phyloP scores from a whole-genome alignment of 352 stramenopile genomes.

The Thalassiosira sp. region DNA sequence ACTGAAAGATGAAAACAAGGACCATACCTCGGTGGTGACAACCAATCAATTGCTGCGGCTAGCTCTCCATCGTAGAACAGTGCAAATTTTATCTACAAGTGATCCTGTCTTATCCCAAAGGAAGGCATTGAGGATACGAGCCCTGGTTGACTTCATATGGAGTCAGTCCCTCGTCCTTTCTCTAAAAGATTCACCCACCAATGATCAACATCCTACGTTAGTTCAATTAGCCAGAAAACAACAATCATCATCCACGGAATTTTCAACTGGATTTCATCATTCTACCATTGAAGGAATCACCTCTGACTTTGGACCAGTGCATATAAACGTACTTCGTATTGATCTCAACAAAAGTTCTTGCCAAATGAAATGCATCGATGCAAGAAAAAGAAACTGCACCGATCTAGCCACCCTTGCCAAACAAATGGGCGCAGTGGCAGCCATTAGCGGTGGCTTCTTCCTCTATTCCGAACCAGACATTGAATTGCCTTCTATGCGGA shows the following conservation, averaged over 20 bases:
- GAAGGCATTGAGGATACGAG: conserved; percentile 34
- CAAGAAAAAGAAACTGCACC: conserved; percentile 16
- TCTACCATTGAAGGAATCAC: conserved; percentile 22
- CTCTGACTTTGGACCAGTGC: conserved; percentile 35
- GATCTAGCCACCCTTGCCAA: conserved; percentile 22
- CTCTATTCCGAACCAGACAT: conserved; percentile 53
- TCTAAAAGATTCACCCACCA: background rate
- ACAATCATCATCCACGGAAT: conserved; percentile 24
- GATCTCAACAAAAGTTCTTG: conserved; percentile 6
- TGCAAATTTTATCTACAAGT: conserved; percentile 39
- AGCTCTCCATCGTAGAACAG: conserved; percentile 28
- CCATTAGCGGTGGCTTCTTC: conserved; percentile 54
- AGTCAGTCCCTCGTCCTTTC: conserved; percentile 28
- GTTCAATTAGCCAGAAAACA: conserved; percentile 11
- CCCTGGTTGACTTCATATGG: conserved; percentile 47
- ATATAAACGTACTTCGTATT: conserved; percentile 46
- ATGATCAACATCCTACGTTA: conserved; percentile 15
- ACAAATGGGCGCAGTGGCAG: conserved; percentile 30
- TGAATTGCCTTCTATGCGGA: conserved; percentile 30
- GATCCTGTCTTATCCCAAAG: conserved; percentile 18
- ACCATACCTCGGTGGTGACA: conserved; percentile 2
- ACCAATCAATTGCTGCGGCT: conserved; percentile 32
- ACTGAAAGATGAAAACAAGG: conserved; percentile 10
- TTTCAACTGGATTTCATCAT: conserved; percentile 33
- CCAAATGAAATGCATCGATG: conserved; percentile 43